Evolutionary conservation across 108 stramenopile genomes (phyloP).

Genomic region (Cyclostephanos tholiformis): DNA sequence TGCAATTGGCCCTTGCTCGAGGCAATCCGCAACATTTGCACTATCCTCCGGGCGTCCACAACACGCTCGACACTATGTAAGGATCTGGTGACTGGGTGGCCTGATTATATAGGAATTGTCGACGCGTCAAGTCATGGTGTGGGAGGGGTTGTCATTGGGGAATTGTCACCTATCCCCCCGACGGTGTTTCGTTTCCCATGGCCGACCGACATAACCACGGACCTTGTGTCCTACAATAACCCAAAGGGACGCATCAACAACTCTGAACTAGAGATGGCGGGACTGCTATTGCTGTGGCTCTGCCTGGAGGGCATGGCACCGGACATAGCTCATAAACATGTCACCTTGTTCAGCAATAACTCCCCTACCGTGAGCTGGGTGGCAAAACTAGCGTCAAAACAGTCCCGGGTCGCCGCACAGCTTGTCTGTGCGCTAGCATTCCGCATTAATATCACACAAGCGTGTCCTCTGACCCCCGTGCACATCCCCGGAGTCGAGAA

Average conservation of each 20-base stretch:
- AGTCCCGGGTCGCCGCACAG: neutral
- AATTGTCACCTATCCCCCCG: neutral
- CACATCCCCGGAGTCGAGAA: neutral
- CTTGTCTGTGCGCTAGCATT: neutral
- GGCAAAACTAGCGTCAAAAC: neutral
- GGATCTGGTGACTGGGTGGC: neutral
- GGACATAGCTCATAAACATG: too few relatives aligned
- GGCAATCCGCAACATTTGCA: neutral
- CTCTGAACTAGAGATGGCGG: too few relatives aligned
- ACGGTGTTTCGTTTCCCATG: neutral
- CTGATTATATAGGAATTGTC: neutral
- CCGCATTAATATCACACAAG: neutral
- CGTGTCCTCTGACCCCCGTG: neutral
- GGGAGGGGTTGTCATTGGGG: neutral
- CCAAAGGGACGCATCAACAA: neutral
- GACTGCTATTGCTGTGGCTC: neutral
- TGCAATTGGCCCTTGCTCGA: neutral
- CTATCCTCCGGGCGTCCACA: neutral
- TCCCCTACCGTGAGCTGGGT: neutral
- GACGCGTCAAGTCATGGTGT: neutral
- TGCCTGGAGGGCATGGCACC: neutral
- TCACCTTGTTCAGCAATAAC: neutral
- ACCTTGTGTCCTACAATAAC: neutral
- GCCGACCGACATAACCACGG: neutral
- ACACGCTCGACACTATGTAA: neutral